Percentiles rank a stretch among this genome's conserved stretches.
Evolutionary conservation across 768 basidiomycete species (phyloP).

Genomic region (Obba rivulosa): DNA sequence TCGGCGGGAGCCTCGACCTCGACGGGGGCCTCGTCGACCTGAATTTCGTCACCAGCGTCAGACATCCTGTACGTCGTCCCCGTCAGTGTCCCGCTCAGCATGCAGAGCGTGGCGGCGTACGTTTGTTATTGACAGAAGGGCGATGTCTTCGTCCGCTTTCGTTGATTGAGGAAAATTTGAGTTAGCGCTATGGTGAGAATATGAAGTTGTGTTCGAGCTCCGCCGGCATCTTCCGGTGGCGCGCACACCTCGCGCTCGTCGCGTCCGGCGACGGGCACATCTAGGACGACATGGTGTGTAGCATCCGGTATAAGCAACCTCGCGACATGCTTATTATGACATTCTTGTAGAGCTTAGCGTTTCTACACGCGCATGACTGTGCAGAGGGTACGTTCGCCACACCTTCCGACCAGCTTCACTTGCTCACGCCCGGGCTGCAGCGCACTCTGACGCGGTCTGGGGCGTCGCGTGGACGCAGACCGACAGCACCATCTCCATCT

Average conservation of each 20-base stretch:
- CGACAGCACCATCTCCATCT: slow-evolving; percentile 62
- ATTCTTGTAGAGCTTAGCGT: slow-evolving; percentile 58
- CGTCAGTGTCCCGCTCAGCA: neutral
- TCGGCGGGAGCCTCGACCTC: slow-evolving; percentile 82
- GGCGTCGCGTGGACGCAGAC: slow-evolving; percentile 62
- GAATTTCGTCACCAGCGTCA: slow-evolving; percentile 96
- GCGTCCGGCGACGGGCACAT: neutral
- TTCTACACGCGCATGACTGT: slow-evolving; percentile 67
- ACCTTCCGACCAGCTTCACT: slow-evolving; percentile 4
- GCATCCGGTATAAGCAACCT: slow-evolving; percentile 16
- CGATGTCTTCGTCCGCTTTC: slow-evolving; percentile 94
- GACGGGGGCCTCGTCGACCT: slow-evolving; percentile 57
- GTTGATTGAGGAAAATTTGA: slow-evolving; percentile 74
- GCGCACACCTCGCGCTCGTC: neutral
- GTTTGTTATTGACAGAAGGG: slow-evolving; percentile 20
- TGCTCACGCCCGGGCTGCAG: slow-evolving; percentile 32
- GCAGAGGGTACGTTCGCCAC: slow-evolving; percentile 57
- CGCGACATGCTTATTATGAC: neutral
- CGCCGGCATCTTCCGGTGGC: slow-evolving; percentile 44
- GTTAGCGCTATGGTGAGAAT: slow-evolving; percentile 34
- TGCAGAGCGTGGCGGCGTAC: slow-evolving; percentile 7
- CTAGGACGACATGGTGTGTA: neutral
- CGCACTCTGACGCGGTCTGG: slow-evolving; percentile 78
- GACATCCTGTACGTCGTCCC: slow-evolving; percentile 58
- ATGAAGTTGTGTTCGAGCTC: slow-evolving; percentile 37